phyloP scores from a whole-genome alignment of 2,329 filamentous ascomycete genomes.

The Cyanodermella asteris region DNA sequence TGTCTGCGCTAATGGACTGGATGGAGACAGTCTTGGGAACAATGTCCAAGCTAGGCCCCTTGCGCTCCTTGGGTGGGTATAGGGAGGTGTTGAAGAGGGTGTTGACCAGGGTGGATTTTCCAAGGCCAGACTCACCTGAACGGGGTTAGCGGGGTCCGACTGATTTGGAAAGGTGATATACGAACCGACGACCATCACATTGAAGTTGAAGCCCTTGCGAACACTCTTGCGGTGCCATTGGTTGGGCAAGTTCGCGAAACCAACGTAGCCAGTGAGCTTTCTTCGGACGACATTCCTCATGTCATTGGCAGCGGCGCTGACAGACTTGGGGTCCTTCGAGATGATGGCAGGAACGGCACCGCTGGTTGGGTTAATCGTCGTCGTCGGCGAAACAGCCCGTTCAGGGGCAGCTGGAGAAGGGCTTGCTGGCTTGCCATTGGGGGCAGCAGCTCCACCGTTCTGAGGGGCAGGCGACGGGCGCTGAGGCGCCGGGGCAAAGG shows the following conservation, averaged over 20 bases:
- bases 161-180: slow-evolving; percentile 12
- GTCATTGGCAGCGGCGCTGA: slow-evolving; percentile 36
- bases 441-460: slow-evolving; percentile 15
- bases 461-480: slow-evolving; percentile 18
- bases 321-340: slow-evolving; percentile 41
- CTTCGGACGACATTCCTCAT: slow-evolving; percentile 91
- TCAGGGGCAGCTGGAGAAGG: slow-evolving; percentile 37
- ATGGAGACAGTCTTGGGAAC: slow-evolving; percentile 96
- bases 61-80: slow-evolving; percentile 96
- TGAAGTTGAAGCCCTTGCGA: slow-evolving; percentile 99
- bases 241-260: slow-evolving; percentile 95
- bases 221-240: slow-evolving; percentile 99
- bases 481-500: slow-evolving; percentile 8
- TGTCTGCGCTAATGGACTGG: slow-evolving; percentile 85
- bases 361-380: slow-evolving; percentile 36
- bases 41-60: slow-evolving; percentile 89
- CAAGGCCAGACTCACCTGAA: slow-evolving; percentile 89
- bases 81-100: slow-evolving; percentile 98
- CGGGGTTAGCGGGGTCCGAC: slow-evolving; percentile 1
- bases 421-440: slow-evolving; percentile 30
- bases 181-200: slow-evolving; percentile 99
- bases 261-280: slow-evolving; percentile 95
- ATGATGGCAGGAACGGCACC: slow-evolving; percentile 34
- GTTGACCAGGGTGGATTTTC: slow-evolving; percentile 98
- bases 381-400: too few relatives aligned